Base-by-base conservation (phyloP, 108 stramenopile genomes). In the Pseudonitzschia delicatissima region DNA sequence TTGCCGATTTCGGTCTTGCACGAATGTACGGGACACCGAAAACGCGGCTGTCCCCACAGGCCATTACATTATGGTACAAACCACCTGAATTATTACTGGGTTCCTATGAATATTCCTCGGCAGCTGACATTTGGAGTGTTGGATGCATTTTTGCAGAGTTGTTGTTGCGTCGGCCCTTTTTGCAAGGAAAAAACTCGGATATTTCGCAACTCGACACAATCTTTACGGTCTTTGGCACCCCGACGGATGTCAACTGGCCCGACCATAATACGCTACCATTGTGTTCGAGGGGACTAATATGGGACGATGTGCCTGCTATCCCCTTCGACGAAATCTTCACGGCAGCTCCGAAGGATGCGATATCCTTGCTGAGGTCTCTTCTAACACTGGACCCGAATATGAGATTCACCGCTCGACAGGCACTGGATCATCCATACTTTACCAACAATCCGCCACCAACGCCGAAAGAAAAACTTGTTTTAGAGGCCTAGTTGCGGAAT, bases 91-190 rank as follows among this genome's bases (percentile, higher is more conserved):
- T 98, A 0, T 68, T 98, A n/a, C 71, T 98, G 20, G 97, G 97
- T 13, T 82, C 93, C 12, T 87, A 77, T 2, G 87, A 94, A 74
- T 98, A 98, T 72, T 83, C 86, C 6, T 82, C 94, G 7, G 88
- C 93, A 0, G 91, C 93, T 8, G 97, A 98, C 59, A 92, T 96
- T 70, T 98, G 97, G 97, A 86, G 87, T 61, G 91, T 91, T 2
- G 97, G 97, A 3, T 96, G 95, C 74, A 96, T 98, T 35, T 93
- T 98, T 80, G 97, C 97, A 2, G 97, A 98, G 60, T 67, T 98
- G 26, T 45, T 94, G 34, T 77, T 93, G 28, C 77, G 94, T 25
- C 63, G 90, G 39, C 93, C 96, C 1, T 93, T 98, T 66, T 74
- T 98, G 40, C 89, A 91, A 66, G 92, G 92, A 1, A 87, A 88